Percentiles rank a stretch among this genome's conserved stretches.
Conservation (phyloP, 2,329 filamentous ascomycete species). For the Hypoxylon sp. region DNA sequence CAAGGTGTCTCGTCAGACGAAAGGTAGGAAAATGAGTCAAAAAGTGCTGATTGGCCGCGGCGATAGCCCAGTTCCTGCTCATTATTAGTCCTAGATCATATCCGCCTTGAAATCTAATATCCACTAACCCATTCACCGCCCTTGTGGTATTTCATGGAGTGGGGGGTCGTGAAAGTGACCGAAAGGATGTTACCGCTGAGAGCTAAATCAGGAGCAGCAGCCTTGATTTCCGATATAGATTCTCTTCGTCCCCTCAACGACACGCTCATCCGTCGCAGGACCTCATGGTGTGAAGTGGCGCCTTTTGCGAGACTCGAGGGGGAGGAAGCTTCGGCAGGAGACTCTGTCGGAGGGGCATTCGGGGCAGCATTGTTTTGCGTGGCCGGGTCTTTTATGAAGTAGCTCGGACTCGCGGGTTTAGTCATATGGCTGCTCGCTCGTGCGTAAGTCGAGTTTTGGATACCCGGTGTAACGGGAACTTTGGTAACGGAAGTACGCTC, state of each 20-base stretch:
- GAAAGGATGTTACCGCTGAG: constrained; percentile 73
- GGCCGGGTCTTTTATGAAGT: constrained; percentile 44
- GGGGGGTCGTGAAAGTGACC: constrained; percentile 69
- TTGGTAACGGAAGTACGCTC: constrained; percentile 45
- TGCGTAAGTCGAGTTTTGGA: constrained; percentile 46
- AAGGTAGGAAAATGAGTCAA: constrained; percentile 88
- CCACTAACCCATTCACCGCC: constrained; percentile 68
- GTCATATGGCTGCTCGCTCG: constrained; percentile 31
- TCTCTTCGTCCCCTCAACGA: constrained; percentile 55
- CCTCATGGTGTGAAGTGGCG: constrained; percentile 50
- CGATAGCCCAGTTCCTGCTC: constrained; percentile 75
- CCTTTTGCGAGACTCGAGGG: constrained; percentile 39
- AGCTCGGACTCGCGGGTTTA: constrained; percentile 39
- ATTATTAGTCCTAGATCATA: constrained; percentile 12
- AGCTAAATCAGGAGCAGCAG: constrained; percentile 63
- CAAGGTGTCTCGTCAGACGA: constrained; percentile 84
- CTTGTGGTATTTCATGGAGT: constrained; percentile 65
- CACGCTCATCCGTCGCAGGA: constrained; percentile 54
- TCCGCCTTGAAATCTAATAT: background rate
- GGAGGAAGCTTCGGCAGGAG: constrained; percentile 33
- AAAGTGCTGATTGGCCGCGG: constrained; percentile 88
- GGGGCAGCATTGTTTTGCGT: constrained; percentile 39
- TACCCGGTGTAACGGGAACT: constrained; percentile 54
- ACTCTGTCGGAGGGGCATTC: constrained; percentile 29
- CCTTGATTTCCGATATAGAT: constrained; percentile 63